Conservation (phyloP, 169 alveolate species). For the Plasmodium coatneyi region DNA sequence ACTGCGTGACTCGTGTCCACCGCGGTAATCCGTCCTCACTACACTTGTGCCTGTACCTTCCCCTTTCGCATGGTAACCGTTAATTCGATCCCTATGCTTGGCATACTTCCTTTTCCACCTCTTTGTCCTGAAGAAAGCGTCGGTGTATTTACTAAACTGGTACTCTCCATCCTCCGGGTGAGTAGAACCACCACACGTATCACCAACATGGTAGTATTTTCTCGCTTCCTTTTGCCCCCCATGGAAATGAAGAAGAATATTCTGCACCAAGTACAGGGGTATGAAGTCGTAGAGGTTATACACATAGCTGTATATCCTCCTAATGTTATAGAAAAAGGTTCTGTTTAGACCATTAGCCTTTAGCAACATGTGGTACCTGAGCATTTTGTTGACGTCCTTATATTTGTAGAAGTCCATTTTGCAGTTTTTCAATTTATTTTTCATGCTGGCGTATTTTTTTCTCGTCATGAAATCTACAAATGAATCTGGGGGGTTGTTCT, state of each 20-base stretch:
- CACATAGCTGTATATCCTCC: conserved; percentile 51
- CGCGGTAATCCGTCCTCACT: not conserved
- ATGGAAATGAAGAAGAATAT: conserved; percentile 12
- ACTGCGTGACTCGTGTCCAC: not conserved
- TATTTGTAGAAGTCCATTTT: conserved; percentile 11
- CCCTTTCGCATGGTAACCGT: not conserved
- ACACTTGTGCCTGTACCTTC: not conserved
- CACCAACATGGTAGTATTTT: conserved; percentile 14
- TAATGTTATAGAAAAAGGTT: conserved; percentile 1
- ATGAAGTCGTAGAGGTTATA: conserved; percentile 42
- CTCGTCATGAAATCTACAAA: not conserved
- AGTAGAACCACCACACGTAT: not conserved
- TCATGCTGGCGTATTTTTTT: not conserved
- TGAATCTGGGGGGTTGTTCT: not conserved
- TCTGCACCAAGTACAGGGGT: conserved; percentile 39
- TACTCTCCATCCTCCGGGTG: conserved; percentile 20
- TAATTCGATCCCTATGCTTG: not conserved
- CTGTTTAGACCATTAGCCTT: conserved; percentile 8
- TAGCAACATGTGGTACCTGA: conserved; percentile 25
- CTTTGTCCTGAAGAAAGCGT: not conserved
- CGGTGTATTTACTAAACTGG: conserved; percentile 13
- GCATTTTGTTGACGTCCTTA: conserved; percentile 29
- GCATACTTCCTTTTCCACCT: conserved; percentile 41
- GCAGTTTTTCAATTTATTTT: not conserved
- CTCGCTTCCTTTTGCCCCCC: conserved; percentile 11